These are phyloP conservation scores for Thalassia testudinum DNA, from an alignment of 116 monocot species.

Conservation along the genomic window DNA sequence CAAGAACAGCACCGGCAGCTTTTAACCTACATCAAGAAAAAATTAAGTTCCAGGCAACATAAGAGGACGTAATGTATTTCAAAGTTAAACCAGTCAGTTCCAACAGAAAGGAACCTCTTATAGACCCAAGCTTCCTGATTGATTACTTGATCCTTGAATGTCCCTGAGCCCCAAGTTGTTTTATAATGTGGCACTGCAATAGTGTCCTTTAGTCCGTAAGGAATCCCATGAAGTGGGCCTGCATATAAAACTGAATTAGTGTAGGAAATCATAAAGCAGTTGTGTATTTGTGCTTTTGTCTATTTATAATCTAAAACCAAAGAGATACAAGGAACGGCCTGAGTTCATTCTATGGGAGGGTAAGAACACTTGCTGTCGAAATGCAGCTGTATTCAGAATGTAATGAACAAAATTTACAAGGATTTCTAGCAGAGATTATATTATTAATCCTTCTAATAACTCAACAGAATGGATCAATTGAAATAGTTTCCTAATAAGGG, in stretches of 20 bases:
- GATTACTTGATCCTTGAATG: slow-evolving; percentile 75
- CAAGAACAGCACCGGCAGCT: slow-evolving; percentile 67
- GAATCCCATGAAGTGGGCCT: slow-evolving; percentile 97
- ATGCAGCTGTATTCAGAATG: too few relatives aligned
- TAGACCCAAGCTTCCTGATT: slow-evolving; percentile 77
- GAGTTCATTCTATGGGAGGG: too few relatives aligned
- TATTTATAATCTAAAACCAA: too few relatives aligned
- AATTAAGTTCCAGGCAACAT: slow-evolving; percentile 2
- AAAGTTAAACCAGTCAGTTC: background rate
- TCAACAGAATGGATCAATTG: too few relatives aligned
- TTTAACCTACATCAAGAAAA: slow-evolving; percentile 33
- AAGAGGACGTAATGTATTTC: background rate
- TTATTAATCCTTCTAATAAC: too few relatives aligned
- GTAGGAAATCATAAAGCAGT: too few relatives aligned
- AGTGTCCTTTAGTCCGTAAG: slow-evolving; percentile 90
- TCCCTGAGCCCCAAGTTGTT: slow-evolving; percentile 82
- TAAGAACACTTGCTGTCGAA: too few relatives aligned
- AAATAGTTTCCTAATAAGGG: too few relatives aligned
- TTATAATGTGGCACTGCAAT: slow-evolving; percentile 62
- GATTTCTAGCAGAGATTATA: too few relatives aligned
- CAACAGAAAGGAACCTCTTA: slow-evolving; percentile 25
- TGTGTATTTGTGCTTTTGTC: too few relatives aligned
- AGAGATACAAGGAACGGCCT: too few relatives aligned
- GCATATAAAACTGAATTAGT: background rate
- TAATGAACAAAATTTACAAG: too few relatives aligned